These are phyloP conservation scores for Melanogaster broomeanus DNA, from an alignment of 768 basidiomycete species.

Conservation along the genomic window DNA sequence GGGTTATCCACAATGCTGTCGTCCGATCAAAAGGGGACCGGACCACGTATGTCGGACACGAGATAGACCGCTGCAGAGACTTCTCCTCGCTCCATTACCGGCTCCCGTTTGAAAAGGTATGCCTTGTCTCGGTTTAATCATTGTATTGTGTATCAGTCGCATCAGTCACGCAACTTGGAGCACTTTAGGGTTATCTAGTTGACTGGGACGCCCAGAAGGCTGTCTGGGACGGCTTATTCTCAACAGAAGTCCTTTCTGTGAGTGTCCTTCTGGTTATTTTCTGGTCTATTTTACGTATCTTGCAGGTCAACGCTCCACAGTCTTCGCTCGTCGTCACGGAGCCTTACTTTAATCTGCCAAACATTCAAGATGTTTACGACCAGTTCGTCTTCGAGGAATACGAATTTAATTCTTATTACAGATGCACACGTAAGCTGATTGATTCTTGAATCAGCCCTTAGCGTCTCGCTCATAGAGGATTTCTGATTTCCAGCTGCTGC, in stretches of 20 bases:
- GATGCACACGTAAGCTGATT: slow-evolving; percentile 71
- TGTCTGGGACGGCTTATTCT: slow-evolving; percentile 91
- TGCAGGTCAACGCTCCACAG: slow-evolving; percentile 69
- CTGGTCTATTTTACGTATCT: slow-evolving; percentile 11
- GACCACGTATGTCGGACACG: slow-evolving; percentile 82
- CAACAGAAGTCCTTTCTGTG: slow-evolving; percentile 67
- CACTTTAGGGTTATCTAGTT: slow-evolving; percentile 78
- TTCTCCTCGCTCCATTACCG: slow-evolving; percentile 81
- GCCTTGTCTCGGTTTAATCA: slow-evolving; percentile 5
- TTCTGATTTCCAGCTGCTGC: slow-evolving; percentile 65
- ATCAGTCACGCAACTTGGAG: slow-evolving; percentile 20
- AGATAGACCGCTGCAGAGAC: slow-evolving; percentile 75
- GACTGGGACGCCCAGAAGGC: slow-evolving; percentile 97
- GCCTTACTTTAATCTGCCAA: slow-evolving; percentile 92
- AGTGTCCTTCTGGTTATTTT: slow-evolving; percentile 14
- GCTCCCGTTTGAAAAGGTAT: slow-evolving; percentile 86
- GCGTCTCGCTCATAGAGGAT: slow-evolving; percentile 18
- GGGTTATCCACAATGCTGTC: slow-evolving; percentile 79
- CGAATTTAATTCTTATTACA: slow-evolving; percentile 82
- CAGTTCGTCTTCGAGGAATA: slow-evolving; percentile 97
- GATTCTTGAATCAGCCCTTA: slow-evolving; percentile 18
- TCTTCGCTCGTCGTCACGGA: slow-evolving; percentile 87
- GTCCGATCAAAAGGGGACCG: slow-evolving; percentile 85
- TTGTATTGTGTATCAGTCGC: background rate
- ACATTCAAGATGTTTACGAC: slow-evolving; percentile 90